Evolutionary conservation across 1,284 basidiomycete species (phyloP), one percentile per base, ranked within the genome.

Genomic region (Kwoniella shivajii): DNA sequence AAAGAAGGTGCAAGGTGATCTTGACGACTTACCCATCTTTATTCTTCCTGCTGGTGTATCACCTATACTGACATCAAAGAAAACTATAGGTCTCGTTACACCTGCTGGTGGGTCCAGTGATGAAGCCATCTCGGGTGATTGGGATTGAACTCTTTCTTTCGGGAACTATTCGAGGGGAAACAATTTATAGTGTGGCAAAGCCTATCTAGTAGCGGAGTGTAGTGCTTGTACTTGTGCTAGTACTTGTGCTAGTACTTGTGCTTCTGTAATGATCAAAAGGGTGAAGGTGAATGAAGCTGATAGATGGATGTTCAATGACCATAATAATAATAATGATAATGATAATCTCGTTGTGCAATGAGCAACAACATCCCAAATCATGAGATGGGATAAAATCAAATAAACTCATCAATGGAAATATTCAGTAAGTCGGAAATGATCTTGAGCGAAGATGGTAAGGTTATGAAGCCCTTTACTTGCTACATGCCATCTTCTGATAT

Each of bases 11-110:
- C 10, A n/a, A n/a, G n/a, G n/a, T n/a, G n/a, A n/a, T n/a, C n/a
- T n/a, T n/a, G 16, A 9, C 34, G 22, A 63, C 72, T 37, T 46
- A 71, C 72, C 95, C 86, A 98, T 95, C 80, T 97, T 97, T 70
- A 99, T 83, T 26, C 95, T 81, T 4, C 95, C 95, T 4, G 90
- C 91, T 36, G 91, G 88, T 0, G 90, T 94, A 77, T 98, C 95
- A 30, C 95, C 95, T 47, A 98, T 96, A 48, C 90, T 85, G 60
- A 98, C 82, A 75, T 99, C 95, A 84, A 99, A 94, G 78, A 98
- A 99, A 37, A 97, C 94, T 54, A 98, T 81, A 0, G 95, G 95
- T 29, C 91, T 83, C 0, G 73, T 74, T 14, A 73, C 67, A 7
- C 77, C 78, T 34, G 72, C 63, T 33, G 77, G 74, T 2, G 74